Percentiles rank a stretch among this genome's conserved stretches.
These are phyloP conservation scores for Mycosphaerella sp. DNA, from an alignment of 2,329 filamentous ascomycete genomes.

Conservation along the genomic window DNA sequence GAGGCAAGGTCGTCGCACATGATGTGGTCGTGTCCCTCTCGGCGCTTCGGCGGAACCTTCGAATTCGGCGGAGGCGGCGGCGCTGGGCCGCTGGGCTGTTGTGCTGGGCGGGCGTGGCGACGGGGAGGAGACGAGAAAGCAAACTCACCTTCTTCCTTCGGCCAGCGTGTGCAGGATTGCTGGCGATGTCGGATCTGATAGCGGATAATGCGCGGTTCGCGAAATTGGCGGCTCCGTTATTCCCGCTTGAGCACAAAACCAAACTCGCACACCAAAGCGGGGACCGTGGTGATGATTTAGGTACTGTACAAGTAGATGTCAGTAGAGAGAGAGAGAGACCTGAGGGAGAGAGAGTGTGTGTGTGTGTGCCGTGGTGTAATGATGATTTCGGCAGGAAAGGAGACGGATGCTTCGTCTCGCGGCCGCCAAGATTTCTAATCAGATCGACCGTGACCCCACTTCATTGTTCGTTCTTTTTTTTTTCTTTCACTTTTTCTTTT, in stretches of 20 bases:
- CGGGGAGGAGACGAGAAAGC: no score
- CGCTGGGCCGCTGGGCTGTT: no score
- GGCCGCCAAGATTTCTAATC: background rate
- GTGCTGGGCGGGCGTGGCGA: no score
- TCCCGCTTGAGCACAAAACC: background rate
- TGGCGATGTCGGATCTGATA: background rate
- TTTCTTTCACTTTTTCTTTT: background rate
- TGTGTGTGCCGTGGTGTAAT: background rate
- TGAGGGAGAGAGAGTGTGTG: background rate
- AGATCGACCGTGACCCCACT: background rate
- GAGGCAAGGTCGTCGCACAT: background rate
- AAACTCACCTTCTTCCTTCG: no score
- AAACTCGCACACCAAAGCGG: background rate
- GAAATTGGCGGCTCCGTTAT: background rate
- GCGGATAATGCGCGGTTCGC: background rate
- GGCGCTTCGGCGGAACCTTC: no score
- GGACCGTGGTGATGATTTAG: no score
- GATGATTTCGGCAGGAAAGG: background rate
- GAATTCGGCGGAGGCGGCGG: background rate
- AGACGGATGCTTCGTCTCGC: background rate
- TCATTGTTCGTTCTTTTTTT: background rate
- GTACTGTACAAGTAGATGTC: no score
- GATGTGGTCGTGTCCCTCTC: background rate
- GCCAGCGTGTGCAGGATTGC: no score
- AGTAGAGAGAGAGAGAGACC: background rate